A percentile compares a stretch with the other conserved stretches of the same genome.
These are phyloP conservation scores for Huntiella moniliformis DNA, from an alignment of 2,329 filamentous ascomycete species.

Conservation along the genomic window DNA sequence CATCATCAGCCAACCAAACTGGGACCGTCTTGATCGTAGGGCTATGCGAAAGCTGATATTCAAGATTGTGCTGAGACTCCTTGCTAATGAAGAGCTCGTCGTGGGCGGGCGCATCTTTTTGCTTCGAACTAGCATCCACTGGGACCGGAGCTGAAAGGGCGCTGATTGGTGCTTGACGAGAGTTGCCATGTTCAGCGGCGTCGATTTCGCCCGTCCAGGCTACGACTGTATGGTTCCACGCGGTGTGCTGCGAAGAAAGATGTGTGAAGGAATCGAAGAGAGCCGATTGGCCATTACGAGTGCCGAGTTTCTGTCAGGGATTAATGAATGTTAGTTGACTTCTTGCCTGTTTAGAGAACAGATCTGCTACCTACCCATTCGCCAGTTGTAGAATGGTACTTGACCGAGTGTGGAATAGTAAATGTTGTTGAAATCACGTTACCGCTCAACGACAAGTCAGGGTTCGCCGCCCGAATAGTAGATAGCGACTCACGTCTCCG, in stretches of 20 bases:
- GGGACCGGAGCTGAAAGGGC: constrained; percentile 66
- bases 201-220: constrained; percentile 89
- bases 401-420: constrained; percentile 40
- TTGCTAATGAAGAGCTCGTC: constrained; percentile 55
- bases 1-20: constrained; percentile 72
- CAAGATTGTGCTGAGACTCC: constrained; percentile 52
- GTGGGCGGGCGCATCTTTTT: constrained; percentile 35
- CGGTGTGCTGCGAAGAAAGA: constrained; percentile 62
- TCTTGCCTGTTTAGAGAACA: not conserved
- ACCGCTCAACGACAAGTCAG: constrained; percentile 39
- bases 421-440: constrained; percentile 49
- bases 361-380: constrained; percentile 36
- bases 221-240: constrained; percentile 83
- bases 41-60: constrained; percentile 53
- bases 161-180: constrained; percentile 31
- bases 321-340: not conserved
- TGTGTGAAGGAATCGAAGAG: constrained; percentile 82
- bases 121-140: constrained; percentile 40
- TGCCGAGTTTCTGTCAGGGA: constrained; percentile 43
- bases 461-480: constrained; percentile 36
- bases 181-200: constrained; percentile 13
- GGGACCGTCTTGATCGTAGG: constrained; percentile 64
- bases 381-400: constrained; percentile 33
- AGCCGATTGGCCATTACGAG: constrained; percentile 72
- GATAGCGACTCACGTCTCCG: constrained; percentile 32